Conservation (phyloP, 352 stramenopile species). For the Phytophthora agathidicida region DNA sequence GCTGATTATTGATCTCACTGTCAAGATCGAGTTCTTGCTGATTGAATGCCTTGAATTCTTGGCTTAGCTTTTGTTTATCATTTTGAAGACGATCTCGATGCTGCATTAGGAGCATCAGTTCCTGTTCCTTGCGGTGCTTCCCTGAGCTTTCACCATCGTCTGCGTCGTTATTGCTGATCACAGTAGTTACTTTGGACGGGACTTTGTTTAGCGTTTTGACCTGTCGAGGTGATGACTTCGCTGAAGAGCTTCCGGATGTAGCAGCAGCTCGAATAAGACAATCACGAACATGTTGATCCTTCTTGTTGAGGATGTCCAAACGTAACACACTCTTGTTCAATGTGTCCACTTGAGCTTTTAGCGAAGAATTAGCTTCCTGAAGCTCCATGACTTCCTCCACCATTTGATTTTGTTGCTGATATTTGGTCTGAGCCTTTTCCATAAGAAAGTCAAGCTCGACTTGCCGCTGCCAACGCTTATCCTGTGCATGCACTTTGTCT, state of each 20-base stretch:
- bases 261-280: slow-evolving; percentile 44
- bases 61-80: slow-evolving; percentile 41
- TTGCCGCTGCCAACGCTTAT: slow-evolving; percentile 45
- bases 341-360: slow-evolving; percentile 45
- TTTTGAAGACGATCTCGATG: slow-evolving; percentile 39
- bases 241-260: slow-evolving; percentile 1
- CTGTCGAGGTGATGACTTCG: slow-evolving; percentile 15
- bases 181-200: slow-evolving; percentile 2
- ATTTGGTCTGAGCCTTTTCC: slow-evolving; percentile 66
- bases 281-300: slow-evolving; percentile 60
- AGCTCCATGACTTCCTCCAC: slow-evolving; percentile 60
- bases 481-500: slow-evolving; percentile 51
- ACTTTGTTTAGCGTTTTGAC: neutral
- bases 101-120: slow-evolving; percentile 47
- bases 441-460: slow-evolving; percentile 67
- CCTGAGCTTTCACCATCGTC: slow-evolving; percentile 7
- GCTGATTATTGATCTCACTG: slow-evolving; percentile 36
- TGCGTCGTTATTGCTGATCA: slow-evolving; percentile 6
- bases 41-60: slow-evolving; percentile 32
- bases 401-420: slow-evolving; percentile 57
- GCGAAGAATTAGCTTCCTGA: slow-evolving; percentile 45
- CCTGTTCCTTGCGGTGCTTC: slow-evolving; percentile 34
- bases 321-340: slow-evolving; percentile 45
- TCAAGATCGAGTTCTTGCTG: slow-evolving; percentile 38
- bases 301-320: slow-evolving; percentile 61